Percentiles rank a stretch among this genome's conserved stretches.
These are phyloP conservation scores for Boletus barrowsii DNA, from an alignment of 768 basidiomycete genomes.

Conservation along the genomic window DNA sequence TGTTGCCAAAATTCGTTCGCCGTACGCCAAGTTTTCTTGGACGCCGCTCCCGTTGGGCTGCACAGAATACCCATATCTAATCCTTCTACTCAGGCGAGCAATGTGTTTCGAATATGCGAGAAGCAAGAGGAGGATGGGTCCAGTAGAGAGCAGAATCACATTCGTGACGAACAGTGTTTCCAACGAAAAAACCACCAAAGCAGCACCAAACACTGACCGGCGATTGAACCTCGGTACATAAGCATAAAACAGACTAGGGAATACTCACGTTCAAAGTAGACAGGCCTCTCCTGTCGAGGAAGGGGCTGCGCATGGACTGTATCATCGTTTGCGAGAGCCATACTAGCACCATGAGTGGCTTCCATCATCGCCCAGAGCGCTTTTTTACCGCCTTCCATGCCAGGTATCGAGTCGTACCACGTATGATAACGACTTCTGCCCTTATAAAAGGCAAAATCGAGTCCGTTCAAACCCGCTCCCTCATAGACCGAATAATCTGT, in stretches of 20 bases:
- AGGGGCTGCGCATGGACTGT: constrained; percentile 24
- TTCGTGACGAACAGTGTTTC: constrained; percentile 51
- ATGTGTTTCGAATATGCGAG: constrained; percentile 38
- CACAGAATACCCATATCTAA: constrained; percentile 11
- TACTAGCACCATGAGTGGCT: constrained; percentile 50
- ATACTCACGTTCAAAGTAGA: constrained; percentile 73
- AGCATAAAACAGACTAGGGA: background rate
- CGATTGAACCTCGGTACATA: background rate
- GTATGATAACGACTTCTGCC: constrained; percentile 78
- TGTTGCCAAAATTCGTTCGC: constrained; percentile 21
- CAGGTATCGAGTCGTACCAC: constrained; percentile 62
- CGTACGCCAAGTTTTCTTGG: constrained; percentile 3
- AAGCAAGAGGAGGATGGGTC: constrained; percentile 52
- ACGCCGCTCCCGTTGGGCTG: background rate
- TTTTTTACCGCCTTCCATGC: constrained; percentile 49
- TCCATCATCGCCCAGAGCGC: constrained; percentile 83
- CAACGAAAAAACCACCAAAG: constrained; percentile 55
- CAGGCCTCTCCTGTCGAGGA: constrained; percentile 31
- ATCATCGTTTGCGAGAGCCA: constrained; percentile 49
- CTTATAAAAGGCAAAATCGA: constrained; percentile 79
- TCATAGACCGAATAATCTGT: constrained; percentile 77
- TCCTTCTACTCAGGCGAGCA: constrained; percentile 16
- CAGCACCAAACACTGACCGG: constrained; percentile 53
- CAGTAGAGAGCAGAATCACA: constrained; percentile 57
- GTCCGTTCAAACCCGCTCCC: constrained; percentile 55